Evolutionary conservation across 2,329 filamentous ascomycete species (phyloP).

Genomic region (Aspergillus fructus): DNA sequence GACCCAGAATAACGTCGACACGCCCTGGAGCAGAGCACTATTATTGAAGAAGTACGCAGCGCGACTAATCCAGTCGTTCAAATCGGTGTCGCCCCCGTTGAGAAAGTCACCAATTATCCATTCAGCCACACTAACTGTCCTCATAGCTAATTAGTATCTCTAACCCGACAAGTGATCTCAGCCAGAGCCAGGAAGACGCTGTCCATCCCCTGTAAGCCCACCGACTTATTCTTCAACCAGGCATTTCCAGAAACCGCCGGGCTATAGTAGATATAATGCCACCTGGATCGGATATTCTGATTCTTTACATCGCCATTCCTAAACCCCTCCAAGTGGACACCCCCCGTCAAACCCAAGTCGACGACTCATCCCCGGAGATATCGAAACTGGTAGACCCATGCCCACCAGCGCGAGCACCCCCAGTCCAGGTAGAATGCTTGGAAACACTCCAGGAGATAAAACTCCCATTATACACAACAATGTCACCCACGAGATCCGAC

Average conservation of each 20-base stretch:
- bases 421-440: conserved; percentile 16
- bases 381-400: not conserved
- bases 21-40: conserved; percentile 51
- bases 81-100: conserved; percentile 18
- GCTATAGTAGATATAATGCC: not conserved
- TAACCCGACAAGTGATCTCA: no score
- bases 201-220: no score
- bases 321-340: not conserved
- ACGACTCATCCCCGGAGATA: not conserved
- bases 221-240: not conserved
- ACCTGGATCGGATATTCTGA: not conserved
- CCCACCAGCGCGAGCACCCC: conserved; percentile 4
- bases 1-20: conserved; percentile 41
- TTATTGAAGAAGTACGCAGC: conserved; percentile 56
- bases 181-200: no score
- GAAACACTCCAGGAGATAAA: conserved; percentile 15
- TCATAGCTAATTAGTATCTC: no score
- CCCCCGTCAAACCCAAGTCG: not conserved
- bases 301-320: not conserved
- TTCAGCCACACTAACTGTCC: no score
- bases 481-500: conserved; percentile 27
- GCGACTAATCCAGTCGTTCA: not conserved
- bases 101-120: no score
- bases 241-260: not conserved
- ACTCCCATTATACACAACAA: conserved; percentile 35